Percentiles rank a stretch among this genome's conserved stretches.
phyloP scores from a whole-genome alignment of 2,329 filamentous ascomycete species.

The Aspergillus novofumigatus region DNA sequence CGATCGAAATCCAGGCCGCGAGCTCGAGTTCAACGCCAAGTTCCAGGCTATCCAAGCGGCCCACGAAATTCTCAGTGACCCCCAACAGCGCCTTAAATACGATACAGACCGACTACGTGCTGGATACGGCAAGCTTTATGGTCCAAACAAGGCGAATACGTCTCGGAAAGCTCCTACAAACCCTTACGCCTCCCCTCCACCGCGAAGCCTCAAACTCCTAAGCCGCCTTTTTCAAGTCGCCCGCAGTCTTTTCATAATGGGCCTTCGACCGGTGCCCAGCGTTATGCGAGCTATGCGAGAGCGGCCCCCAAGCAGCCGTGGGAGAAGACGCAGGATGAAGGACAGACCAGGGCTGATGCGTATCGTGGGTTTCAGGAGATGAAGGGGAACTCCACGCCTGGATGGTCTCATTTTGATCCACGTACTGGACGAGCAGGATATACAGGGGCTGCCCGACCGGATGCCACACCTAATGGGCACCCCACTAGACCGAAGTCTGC shows the following conservation, averaged over 20 bases:
- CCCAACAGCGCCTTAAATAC: slow-evolving; percentile 56
- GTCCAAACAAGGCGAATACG: slow-evolving; percentile 24
- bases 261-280: slow-evolving; percentile 35
- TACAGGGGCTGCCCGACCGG: slow-evolving; percentile 18
- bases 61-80: slow-evolving; percentile 68
- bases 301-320: slow-evolving; percentile 37
- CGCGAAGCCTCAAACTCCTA: slow-evolving; percentile 21
- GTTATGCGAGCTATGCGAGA: slow-evolving; percentile 39
- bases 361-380: slow-evolving; percentile 45
- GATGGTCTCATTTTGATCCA: slow-evolving; percentile 42
- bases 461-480: slow-evolving; percentile 18
- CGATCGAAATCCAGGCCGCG: slow-evolving; percentile 80
- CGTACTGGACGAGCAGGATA: slow-evolving; percentile 27
- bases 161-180: slow-evolving; percentile 27
- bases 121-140: slow-evolving; percentile 37
- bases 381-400: slow-evolving; percentile 28
- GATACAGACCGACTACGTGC: slow-evolving; percentile 57
- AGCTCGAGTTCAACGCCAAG: slow-evolving; percentile 72
- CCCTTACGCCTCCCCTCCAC: slow-evolving; percentile 19
- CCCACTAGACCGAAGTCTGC: slow-evolving; percentile 34
- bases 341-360: slow-evolving; percentile 41
- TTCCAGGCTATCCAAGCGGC: slow-evolving; percentile 86
- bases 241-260: slow-evolving; percentile 23
- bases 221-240: slow-evolving; percentile 16
- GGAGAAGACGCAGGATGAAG: slow-evolving; percentile 36